Evolutionary conservation across 495 filamentous ascomycete genomes (phyloP).

Genomic region (Xylaria acuta): DNA sequence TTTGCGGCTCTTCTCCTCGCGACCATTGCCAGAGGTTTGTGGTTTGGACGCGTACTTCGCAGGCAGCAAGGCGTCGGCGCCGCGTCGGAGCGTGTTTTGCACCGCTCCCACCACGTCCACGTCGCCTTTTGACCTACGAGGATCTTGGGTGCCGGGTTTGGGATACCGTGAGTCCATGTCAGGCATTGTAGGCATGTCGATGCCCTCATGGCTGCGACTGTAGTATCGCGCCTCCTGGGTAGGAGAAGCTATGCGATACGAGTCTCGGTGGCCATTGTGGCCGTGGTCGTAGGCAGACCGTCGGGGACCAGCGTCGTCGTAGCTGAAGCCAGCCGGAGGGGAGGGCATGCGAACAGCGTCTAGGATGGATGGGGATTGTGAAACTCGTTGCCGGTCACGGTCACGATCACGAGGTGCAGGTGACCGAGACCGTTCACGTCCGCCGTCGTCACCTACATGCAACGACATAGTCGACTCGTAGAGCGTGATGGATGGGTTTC

Average conservation of each 20-base stretch:
- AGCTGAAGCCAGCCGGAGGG: conserved; percentile 42
- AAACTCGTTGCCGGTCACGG: conserved; percentile 46
- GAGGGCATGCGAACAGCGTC: conserved; percentile 59
- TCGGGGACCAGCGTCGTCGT: conserved; percentile 38
- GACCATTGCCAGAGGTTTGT: conserved; percentile 32
- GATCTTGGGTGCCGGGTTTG: conserved; percentile 36
- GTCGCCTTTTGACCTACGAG: conserved; percentile 46
- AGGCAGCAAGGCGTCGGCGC: conserved; percentile 37
- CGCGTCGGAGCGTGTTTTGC: conserved; percentile 36
- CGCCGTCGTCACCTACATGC: conserved; percentile 61
- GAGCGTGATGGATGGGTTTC: not conserved
- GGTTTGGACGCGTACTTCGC: conserved; percentile 36
- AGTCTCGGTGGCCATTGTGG: conserved; percentile 35
- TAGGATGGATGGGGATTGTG: conserved; percentile 44
- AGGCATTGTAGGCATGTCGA: conserved; percentile 30
- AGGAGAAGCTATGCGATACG: conserved; percentile 49
- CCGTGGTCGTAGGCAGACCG: conserved; percentile 40
- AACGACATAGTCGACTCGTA: conserved; percentile 48
- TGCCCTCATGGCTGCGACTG: conserved; percentile 37
- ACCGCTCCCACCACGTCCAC: conserved; percentile 48
- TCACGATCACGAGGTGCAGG: conserved; percentile 54
- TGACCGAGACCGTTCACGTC: conserved; percentile 67
- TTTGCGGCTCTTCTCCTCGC: conserved; percentile 32
- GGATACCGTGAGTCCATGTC: conserved; percentile 36
- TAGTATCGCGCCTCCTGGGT: conserved; percentile 39